Evolutionary conservation across 129 eudicot genomes (phyloP), one percentile per base, ranked within the genome.

Genomic region (Artemisia tridentata): DNA sequence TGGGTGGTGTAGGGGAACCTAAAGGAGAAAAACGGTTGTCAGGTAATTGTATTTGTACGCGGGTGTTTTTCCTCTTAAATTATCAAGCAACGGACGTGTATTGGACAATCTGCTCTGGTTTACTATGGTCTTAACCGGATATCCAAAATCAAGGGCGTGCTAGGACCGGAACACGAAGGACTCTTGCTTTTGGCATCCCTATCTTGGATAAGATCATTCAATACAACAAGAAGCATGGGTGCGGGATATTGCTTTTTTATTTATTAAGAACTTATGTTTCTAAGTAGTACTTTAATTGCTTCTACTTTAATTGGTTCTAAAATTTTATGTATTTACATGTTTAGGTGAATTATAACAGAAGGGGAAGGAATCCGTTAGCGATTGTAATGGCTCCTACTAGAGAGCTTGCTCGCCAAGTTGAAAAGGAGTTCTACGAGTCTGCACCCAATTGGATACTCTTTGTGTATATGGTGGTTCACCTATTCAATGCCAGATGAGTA

Each of bases 161-260:
- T 66, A 85, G 85, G 63, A 93, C 98, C 0, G 98, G 98, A 68
- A 92, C 98, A 41, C 96, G 98, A 70, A 92, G 88, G 82, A 92
- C 98, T 41, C 90, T 93, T 48, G 98, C 98, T 58, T 93, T 93
- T 82, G 98, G 96, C 47, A 89, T 93, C 68, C 98, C 98, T 1
- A 83, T 93, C 75, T 45, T 93, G 92, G 96, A 93, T 76, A 89
- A 93, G 68, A 93, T 93, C 25, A 85, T 79, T 19, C 83, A 79
- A 50, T 84, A 64, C 80, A 87, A 93, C 38, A 87, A 74, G 14
- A 87, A 89, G 64, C 79, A 87, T 67, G 96, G 98, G 98, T 89
- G 55, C 63, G 87, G 61, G 63, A 23, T 8, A 45, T 16, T 48
- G 31, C 34, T 0, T 78, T 62, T 38, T n/a, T n/a, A n/a, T 19